These are phyloP conservation scores for Salix koriyanagi DNA, from an alignment of 345 rosid genomes.

Conservation along the genomic window DNA sequence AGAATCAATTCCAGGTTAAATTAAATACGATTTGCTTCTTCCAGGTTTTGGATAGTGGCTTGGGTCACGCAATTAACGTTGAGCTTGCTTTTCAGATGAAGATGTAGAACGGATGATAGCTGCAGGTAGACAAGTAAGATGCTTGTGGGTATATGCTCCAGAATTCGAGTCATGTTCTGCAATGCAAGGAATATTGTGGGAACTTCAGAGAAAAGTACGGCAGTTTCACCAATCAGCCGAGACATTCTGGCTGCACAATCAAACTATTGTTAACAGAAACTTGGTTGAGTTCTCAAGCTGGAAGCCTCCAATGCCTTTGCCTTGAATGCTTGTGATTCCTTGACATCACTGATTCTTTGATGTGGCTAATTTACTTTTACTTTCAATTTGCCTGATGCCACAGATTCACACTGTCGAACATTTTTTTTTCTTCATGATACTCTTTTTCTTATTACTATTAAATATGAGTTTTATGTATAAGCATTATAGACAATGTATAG, in stretches of 20 bases:
- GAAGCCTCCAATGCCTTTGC: constrained; percentile 77
- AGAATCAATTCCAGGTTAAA: constrained; percentile 57
- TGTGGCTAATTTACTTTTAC: neutral
- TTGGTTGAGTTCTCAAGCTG: constrained; percentile 66
- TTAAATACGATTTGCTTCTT: neutral
- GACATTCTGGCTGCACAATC: constrained; percentile 95
- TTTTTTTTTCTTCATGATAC: neutral
- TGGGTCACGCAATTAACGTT: neutral
- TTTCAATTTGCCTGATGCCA: neutral
- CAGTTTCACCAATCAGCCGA: constrained; percentile 81
- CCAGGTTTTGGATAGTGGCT: neutral
- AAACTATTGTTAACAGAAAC: constrained; percentile 58
- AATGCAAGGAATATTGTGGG: constrained; percentile 80
- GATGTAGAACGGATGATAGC: constrained; percentile 64
- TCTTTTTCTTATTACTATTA: neutral
- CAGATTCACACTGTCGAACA: neutral
- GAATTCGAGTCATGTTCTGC: constrained; percentile 72
- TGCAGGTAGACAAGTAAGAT: constrained; percentile 61
- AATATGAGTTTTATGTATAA: neutral
- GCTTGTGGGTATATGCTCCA: constrained; percentile 74
- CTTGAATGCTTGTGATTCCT: constrained; percentile 11
- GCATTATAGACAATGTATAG: neutral
- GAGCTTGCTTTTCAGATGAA: constrained; percentile 39
- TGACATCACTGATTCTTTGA: neutral
- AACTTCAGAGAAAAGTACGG: constrained; percentile 90